Conservation (phyloP, 352 stramenopile species). For the Elongisporangium prolatum region DNA sequence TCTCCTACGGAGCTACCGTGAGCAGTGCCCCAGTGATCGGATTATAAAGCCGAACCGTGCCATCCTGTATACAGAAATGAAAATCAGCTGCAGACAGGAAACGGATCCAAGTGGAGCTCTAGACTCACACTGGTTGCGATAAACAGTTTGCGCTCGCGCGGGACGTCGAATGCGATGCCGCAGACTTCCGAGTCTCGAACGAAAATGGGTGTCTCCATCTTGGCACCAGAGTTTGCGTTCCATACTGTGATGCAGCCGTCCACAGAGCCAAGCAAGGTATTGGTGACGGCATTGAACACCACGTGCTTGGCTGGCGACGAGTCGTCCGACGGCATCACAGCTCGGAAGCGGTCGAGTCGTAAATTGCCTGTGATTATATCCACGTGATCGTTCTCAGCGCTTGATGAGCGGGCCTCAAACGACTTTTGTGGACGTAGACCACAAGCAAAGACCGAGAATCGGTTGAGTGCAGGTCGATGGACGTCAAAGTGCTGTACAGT, state of each 20-base stretch:
- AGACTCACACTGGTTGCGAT: conserved; percentile 51
- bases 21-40: conserved; percentile 51
- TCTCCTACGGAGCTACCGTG: conserved; percentile 23
- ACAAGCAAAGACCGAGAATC: conserved; percentile 13
- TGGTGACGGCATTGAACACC: conserved; percentile 54
- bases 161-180: conserved; percentile 50
- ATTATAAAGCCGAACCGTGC: conserved; percentile 62
- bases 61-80: conserved; percentile 27
- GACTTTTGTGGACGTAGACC: conserved; percentile 18
- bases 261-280: conserved; percentile 52
- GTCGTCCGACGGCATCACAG: conserved; percentile 30
- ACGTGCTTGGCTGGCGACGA: conserved; percentile 32
- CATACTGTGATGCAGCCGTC: conserved; percentile 62
- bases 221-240: conserved; percentile 55
- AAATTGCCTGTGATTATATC: conserved; percentile 54
- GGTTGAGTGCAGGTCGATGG: conserved; percentile 20
- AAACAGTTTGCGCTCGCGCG: conserved; percentile 63
- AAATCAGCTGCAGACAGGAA: not conserved
- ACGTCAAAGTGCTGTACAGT: conserved; percentile 51
- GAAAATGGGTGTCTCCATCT: conserved; percentile 44
- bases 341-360: conserved; percentile 49
- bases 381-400: conserved; percentile 19
- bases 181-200: conserved; percentile 53
- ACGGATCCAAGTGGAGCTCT: not conserved
- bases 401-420: conserved; percentile 19